Base-by-base conservation (phyloP, 1,284 basidiomycete genomes). In the Pyrrhoderma noxium region DNA sequence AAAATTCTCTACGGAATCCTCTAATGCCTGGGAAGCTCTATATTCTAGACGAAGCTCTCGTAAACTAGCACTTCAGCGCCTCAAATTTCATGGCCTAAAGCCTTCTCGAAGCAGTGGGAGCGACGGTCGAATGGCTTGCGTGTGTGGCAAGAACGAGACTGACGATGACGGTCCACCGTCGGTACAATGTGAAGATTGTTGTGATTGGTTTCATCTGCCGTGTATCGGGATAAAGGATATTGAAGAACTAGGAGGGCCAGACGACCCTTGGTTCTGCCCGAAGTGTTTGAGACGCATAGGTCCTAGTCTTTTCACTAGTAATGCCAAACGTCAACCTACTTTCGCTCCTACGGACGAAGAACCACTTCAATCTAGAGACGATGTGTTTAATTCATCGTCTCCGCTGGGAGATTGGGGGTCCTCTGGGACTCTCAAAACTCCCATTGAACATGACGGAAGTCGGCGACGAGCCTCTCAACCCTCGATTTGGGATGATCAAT, bases 121-220 rank as follows among this genome's bases (percentile, higher is more conserved):
- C 70, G 72, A 72, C 3, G 77, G 79, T n/a, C 64, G 65, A 48
- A 65, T 73, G 14, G 59, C 80, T 23, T 89, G 86, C 61, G 69
- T 82, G n/a, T 89, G 86, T 60, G 65, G 69, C 35, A 38, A 37
- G 8, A 56, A 56, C 35, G 80, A 79, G 14, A 69, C 65, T 44
- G 81, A 82, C n/a, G n/a, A n/a, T 57, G 80, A 85, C 55, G 83
- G 82, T 0, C 70, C 78, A 22, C 75, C 82, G 50, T 71, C 86
- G 37, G 87, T 89, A 27, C 86, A 88, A 60, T 89, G 86, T 58
- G 85, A 87, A 59, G 72, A 73, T 8, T 89, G 86, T 63, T 70
- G 77, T 59, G 79, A 70, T 19, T 89, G 86, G 87, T 88, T 83
- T 60, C 86, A 89, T 64, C 69, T 87, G 35, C 66, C 77, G 44